These are phyloP conservation scores for Diplosphaera chodatii DNA, from an alignment of 139 green algal genomes.

Conservation along the genomic window DNA sequence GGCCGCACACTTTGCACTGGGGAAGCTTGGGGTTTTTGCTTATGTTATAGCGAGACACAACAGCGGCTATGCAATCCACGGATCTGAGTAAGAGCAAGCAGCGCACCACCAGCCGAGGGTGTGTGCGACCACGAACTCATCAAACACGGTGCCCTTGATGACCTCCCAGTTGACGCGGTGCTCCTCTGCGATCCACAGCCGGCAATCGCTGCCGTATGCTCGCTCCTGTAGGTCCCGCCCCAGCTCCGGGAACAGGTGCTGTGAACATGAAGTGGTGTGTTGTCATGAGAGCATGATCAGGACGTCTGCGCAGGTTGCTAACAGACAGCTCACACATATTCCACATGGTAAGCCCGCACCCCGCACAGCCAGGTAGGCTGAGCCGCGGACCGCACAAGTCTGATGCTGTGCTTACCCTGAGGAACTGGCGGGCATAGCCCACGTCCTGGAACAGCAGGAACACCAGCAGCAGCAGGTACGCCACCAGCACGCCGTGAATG, in stretches of 20 bases:
- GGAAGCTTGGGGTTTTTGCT: too few species aligned
- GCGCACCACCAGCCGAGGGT: constrained; percentile 63
- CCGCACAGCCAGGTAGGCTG: too few species aligned
- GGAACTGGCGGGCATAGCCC: constrained; percentile 60
- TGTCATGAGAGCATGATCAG: too few species aligned
- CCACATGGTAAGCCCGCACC: too few species aligned
- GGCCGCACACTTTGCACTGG: too few species aligned
- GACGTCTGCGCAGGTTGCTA: not conserved
- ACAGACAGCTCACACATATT: not conserved
- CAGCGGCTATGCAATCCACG: too few species aligned
- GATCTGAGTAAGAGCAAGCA: not conserved
- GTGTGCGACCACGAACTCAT: constrained; percentile 93
- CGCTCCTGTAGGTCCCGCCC: constrained; percentile 65
- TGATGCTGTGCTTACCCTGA: constrained; percentile 43
- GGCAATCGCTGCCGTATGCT: constrained; percentile 72
- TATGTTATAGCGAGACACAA: too few species aligned
- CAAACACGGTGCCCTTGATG: constrained; percentile 69
- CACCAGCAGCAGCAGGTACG: constrained; percentile 78
- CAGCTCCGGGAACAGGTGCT: constrained; percentile 76
- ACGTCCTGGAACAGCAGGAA: constrained; percentile 80
- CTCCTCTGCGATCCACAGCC: constrained; percentile 54
- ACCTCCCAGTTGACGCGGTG: constrained; percentile 47
- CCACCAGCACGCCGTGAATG: constrained; percentile 69
- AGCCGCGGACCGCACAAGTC: too few species aligned
- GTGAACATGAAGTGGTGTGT: constrained; percentile 13